These are phyloP conservation scores for Golubevia sp. DNA, from an alignment of 1,284 basidiomycete genomes.

Conservation along the genomic window DNA sequence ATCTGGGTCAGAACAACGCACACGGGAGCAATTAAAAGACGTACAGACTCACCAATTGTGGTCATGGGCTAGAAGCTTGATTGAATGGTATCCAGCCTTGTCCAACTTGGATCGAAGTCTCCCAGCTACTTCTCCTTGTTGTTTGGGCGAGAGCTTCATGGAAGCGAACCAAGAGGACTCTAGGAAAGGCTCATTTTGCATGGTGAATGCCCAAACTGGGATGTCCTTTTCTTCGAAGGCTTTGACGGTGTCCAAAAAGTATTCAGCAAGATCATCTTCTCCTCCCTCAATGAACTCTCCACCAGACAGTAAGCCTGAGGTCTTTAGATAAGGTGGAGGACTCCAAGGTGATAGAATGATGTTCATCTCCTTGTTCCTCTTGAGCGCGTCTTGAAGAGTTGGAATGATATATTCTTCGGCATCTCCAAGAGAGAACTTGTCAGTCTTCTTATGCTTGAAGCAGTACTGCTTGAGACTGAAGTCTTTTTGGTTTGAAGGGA, in stretches of 20 bases:
- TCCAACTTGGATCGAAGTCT: constrained; percentile 20
- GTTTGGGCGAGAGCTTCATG: constrained; percentile 20
- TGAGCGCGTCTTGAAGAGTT: constrained; percentile 24
- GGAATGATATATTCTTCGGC: constrained; percentile 33
- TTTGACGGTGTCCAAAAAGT: constrained; percentile 26
- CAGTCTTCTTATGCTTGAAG: constrained; percentile 8
- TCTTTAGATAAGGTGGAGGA: constrained; percentile 44
- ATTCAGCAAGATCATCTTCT: constrained; percentile 21
- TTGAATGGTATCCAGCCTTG: not conserved
- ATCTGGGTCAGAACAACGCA: not conserved
- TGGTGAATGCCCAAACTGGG: constrained; percentile 29
- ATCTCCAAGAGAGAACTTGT: constrained; percentile 14
- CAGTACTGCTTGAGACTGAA: not conserved
- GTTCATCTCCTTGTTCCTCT: constrained; percentile 28
- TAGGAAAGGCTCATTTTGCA: constrained; percentile 41
- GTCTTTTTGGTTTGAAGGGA: no score
- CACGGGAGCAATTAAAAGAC: not conserved
- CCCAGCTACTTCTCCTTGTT: constrained; percentile 15
- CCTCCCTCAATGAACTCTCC: constrained; percentile 23
- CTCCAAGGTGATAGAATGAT: constrained; percentile 32
- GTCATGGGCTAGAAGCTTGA: constrained; percentile 39
- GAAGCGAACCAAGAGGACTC: constrained; percentile 23
- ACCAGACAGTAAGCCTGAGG: constrained; percentile 25
- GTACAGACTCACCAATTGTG: constrained; percentile 26
- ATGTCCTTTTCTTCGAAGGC: constrained; percentile 21